Evolutionary conservation across 2,329 filamentous ascomycete genomes (phyloP).

Genomic region (Colletotrichum lindemuthianum): DNA sequence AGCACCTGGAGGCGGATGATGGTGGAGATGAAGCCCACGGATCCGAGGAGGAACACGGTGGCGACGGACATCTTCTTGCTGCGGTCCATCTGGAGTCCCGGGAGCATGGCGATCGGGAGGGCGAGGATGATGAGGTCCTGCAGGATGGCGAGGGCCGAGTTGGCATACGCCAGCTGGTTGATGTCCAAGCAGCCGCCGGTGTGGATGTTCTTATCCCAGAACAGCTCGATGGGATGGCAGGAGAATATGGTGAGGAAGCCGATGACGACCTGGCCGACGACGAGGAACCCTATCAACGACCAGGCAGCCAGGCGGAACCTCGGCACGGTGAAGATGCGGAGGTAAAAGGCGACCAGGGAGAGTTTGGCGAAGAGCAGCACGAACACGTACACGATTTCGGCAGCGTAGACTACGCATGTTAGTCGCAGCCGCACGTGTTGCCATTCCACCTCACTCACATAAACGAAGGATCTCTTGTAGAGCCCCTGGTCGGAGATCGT

Average conservation of each 20-base stretch:
- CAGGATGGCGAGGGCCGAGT: constrained; percentile 59
- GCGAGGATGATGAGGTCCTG: constrained; percentile 63
- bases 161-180: constrained; percentile 62
- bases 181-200: constrained; percentile 48
- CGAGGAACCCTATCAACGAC: constrained; percentile 40
- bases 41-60: constrained; percentile 35
- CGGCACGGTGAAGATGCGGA: constrained; percentile 41
- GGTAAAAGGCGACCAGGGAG: constrained; percentile 46
- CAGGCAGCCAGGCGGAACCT: constrained; percentile 42
- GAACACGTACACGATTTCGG: constrained; percentile 44
- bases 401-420: constrained; percentile 36
- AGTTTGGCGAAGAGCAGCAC: constrained; percentile 43
- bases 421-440: not conserved
- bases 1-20: constrained; percentile 36
- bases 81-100: constrained; percentile 63
- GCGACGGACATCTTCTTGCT: constrained; percentile 54
- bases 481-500: constrained; percentile 28
- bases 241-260: constrained; percentile 45
- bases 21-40: constrained; percentile 36
- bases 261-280: constrained; percentile 41
- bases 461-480: constrained; percentile 26
- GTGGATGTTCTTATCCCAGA: constrained; percentile 42
- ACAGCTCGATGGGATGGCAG: constrained; percentile 41
- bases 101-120: constrained; percentile 64
- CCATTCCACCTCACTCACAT: not conserved